Evolutionary conservation across 2,329 filamentous ascomycete species (phyloP).

Genomic region (Emergomyces orientalis): DNA sequence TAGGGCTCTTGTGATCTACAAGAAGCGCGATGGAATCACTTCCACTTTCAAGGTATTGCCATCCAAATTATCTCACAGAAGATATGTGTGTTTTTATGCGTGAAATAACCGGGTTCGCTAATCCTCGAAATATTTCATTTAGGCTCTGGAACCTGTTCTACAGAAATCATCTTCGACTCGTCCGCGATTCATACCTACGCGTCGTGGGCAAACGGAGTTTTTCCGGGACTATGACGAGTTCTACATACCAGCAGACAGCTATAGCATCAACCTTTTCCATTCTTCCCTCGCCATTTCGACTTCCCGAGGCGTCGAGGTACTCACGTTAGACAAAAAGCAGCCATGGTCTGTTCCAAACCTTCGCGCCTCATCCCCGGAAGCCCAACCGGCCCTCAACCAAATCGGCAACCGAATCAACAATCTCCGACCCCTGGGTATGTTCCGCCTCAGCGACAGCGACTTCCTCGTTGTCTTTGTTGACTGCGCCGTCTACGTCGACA

Average conservation of each 20-base stretch:
- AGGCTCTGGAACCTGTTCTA: slow-evolving; percentile 89
- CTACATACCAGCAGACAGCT: slow-evolving; percentile 93
- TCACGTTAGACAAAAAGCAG: slow-evolving; percentile 95
- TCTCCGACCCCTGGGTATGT: slow-evolving; percentile 88
- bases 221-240: slow-evolving; percentile 99
- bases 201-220: slow-evolving; percentile 72
- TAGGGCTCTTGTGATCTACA: slow-evolving; percentile 87
- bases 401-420: slow-evolving; percentile 77
- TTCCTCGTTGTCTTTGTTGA: slow-evolving; percentile 92
- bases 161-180: slow-evolving; percentile 85
- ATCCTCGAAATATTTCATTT: not conserved
- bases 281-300: slow-evolving; percentile 87
- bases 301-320: slow-evolving; percentile 83
- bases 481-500: slow-evolving; percentile 95
- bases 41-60: slow-evolving; percentile 67
- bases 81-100: not conserved
- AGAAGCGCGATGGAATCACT: slow-evolving; percentile 83
- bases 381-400: slow-evolving; percentile 57
- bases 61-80: slow-evolving; percentile 4
- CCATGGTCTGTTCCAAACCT: slow-evolving; percentile 89
- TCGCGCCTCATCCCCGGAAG: slow-evolving; percentile 49
- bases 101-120: slow-evolving; percentile 9
- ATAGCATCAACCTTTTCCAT: slow-evolving; percentile 91
- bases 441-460: slow-evolving; percentile 82
- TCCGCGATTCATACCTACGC: slow-evolving; percentile 50